Evolutionary conservation across 2,329 filamentous ascomycete species (phyloP), one percentile per base, ranked within the genome.

Genomic region (Arthrobotrys pseudoclavata): DNA sequence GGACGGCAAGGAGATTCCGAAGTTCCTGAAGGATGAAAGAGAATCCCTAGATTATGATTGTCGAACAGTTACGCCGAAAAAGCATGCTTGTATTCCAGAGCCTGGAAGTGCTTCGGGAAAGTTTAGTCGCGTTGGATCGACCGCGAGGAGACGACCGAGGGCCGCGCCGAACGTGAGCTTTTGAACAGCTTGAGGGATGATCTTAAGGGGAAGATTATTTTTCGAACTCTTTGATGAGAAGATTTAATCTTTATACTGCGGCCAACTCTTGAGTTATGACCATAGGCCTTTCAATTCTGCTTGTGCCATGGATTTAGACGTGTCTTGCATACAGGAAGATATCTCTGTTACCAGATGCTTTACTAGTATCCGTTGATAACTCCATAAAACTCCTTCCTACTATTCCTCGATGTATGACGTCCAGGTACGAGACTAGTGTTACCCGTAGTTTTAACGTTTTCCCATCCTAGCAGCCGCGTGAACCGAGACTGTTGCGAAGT

Each of bases 11-110:
- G 66, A 20, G 20, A 66, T 71, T 22, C 69, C 69, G 10, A 26
- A 13, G 18, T 74, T 74, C 31, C 26, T 74, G 12, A 45, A 34
- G 22, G 3, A 74, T 13, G 69, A 61, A 12, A n/a, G n/a, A 18
- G 26, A 45, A 7, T 50, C 61, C 1, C 24, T 37, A 18, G 4
- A 4, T 50, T 12, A 20, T 20, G n/a, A 20, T 7, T 18, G 5
- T 12, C 47, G 26, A 69, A 40, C 45, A 3, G 20, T 15, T 10
- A 62, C 40, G 2, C 55, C 31, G 9, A 37, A 2, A 6, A 24
- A 1, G 3, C 29, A 29, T 10, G n/a, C 26, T 24, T 64, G 61
- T 45, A 13, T 24, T 20, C 18, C 60, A 13, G 34, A 31, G 7
- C 24, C 45, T 12, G 47, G 7, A 20, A 20, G 15, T 12, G n/a